Conservation (phyloP, 2,329 filamentous ascomycete species). For the Ilyonectria destructans region DNA sequence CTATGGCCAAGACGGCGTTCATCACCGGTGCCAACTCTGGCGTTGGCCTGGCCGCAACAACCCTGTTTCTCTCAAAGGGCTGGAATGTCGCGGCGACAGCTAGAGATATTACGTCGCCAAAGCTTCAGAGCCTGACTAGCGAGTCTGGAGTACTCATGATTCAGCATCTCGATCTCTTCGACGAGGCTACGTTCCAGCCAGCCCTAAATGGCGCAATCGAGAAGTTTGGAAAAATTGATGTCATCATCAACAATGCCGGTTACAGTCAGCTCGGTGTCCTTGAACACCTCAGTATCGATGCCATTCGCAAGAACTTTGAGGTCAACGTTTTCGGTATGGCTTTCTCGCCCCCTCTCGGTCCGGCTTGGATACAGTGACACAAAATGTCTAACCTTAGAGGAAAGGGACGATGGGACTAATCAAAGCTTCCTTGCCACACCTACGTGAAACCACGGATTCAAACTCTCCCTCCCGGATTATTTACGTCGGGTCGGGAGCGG, state of each 20-base stretch:
- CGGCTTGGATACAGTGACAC: conserved; percentile 15
- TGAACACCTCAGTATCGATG: conserved; percentile 28
- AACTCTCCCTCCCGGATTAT: conserved; percentile 27
- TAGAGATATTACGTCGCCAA: conserved; percentile 12
- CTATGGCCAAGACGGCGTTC: conserved; percentile 26
- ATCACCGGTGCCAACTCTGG: conserved; percentile 32
- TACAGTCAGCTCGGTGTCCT: conserved; percentile 31
- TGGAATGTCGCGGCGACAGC: conserved; percentile 25
- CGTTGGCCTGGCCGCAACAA: conserved; percentile 28
- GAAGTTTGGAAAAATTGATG: conserved; percentile 38
- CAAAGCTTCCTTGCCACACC: conserved; percentile 37
- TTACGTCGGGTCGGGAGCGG: conserved; percentile 28
- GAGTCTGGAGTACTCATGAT: conserved; percentile 6
- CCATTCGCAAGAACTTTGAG: conserved; percentile 34
- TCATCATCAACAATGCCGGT: conserved; percentile 38
- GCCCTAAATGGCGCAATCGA: conserved; percentile 34
- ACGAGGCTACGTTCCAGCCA: conserved; percentile 28
- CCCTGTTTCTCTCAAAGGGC: conserved; percentile 26
- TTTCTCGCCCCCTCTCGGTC: conserved; percentile 3
- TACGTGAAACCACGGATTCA: conserved; percentile 25
- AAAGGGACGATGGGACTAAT: conserved; percentile 25
- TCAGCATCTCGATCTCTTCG: conserved; percentile 31
- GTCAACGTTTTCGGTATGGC: conserved; percentile 36
- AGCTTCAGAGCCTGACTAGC: conserved; percentile 5
- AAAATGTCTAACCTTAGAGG: conserved; percentile 25